Conservation (phyloP, 1,139 yeast species). For the Yamadazyma diddensiae region DNA sequence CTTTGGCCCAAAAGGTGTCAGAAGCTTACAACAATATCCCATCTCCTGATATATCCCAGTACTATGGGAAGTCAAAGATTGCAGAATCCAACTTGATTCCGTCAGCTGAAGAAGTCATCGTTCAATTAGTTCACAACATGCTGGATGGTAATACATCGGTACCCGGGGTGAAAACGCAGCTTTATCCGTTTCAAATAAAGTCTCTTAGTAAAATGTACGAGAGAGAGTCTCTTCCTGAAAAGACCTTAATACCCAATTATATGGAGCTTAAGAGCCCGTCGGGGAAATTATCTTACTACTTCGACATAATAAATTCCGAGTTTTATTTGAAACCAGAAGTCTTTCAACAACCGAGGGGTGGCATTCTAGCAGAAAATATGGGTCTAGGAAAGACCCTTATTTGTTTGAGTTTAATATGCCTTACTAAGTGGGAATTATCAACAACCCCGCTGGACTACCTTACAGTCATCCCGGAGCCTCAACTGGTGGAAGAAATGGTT, state of each 20-base stretch:
- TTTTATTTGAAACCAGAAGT: constrained; percentile 34
- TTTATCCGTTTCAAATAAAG: constrained; percentile 57
- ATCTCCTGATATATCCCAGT: constrained; percentile 35
- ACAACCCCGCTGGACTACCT: constrained; percentile 35
- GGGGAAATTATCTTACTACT: constrained; percentile 20
- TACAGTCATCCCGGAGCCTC: constrained; percentile 17
- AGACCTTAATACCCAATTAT: constrained; percentile 44
- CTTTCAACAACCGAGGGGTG: constrained; percentile 55
- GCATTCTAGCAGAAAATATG: constrained; percentile 75
- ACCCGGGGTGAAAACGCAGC: constrained; percentile 46
- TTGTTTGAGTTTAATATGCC: constrained; percentile 57
- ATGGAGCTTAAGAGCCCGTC: constrained; percentile 25
- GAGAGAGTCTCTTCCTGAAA: constrained; percentile 39
- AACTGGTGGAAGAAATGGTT: constrained; percentile 9
- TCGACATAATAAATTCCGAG: constrained; percentile 28
- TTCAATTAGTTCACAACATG: constrained; percentile 14
- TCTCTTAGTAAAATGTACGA: constrained; percentile 59
- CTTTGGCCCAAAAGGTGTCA: constrained; percentile 23
- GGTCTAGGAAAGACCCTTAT: constrained; percentile 72
- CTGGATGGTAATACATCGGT: constrained; percentile 22
- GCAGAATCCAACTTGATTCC: constrained; percentile 12
- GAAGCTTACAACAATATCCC: constrained; percentile 35
- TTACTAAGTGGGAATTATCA: constrained; percentile 53
- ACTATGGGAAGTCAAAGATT: constrained; percentile 10
- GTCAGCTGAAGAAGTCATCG: constrained; percentile 18